phyloP scores from a whole-genome alignment of 306 rosid species.

The Cercis canadensis region DNA sequence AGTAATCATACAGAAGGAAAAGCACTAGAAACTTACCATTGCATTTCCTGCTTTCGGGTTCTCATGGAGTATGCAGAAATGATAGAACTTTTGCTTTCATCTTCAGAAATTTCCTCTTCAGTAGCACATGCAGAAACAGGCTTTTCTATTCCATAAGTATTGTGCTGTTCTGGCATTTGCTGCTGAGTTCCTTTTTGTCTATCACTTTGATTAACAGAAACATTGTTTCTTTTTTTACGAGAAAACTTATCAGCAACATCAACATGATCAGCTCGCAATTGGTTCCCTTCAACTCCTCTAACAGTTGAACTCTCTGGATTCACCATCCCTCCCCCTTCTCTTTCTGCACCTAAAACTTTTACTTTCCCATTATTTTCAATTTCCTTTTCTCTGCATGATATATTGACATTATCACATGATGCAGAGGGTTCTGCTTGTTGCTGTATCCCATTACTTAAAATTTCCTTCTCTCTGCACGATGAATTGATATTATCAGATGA shows the following conservation, averaged over 20 bases:
- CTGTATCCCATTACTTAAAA: background rate
- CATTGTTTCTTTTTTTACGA: conserved; percentile 20
- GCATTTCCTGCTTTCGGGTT: conserved; percentile 23
- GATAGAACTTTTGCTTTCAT: conserved; percentile 31
- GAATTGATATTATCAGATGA: too few relatives aligned
- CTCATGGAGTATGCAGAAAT: conserved; percentile 44
- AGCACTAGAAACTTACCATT: conserved; percentile 48
- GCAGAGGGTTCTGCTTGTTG: too few relatives aligned
- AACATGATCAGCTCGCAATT: conserved; percentile 29
- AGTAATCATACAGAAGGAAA: background rate
- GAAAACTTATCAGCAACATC: conserved; percentile 31
- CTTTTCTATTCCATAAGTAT: conserved; percentile 24
- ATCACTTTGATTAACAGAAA: conserved; percentile 37
- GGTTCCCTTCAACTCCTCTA: conserved; percentile 35
- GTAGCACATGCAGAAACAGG: conserved; percentile 40
- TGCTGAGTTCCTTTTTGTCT: conserved; percentile 31
- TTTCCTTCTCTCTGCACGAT: too few relatives aligned
- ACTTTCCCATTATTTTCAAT: conserved; percentile 24
- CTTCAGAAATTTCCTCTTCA: conserved; percentile 40
- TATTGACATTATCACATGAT: too few relatives aligned
- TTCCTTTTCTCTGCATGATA: conserved; percentile 39
- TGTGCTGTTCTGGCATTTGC: conserved; percentile 35
- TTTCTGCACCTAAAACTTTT: conserved; percentile 38
- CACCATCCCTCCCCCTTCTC: conserved; percentile 36
- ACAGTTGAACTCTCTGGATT: conserved; percentile 37